Conservation (phyloP, 495 filamentous ascomycete species). For the Hypoxylon lenormandii region DNA sequence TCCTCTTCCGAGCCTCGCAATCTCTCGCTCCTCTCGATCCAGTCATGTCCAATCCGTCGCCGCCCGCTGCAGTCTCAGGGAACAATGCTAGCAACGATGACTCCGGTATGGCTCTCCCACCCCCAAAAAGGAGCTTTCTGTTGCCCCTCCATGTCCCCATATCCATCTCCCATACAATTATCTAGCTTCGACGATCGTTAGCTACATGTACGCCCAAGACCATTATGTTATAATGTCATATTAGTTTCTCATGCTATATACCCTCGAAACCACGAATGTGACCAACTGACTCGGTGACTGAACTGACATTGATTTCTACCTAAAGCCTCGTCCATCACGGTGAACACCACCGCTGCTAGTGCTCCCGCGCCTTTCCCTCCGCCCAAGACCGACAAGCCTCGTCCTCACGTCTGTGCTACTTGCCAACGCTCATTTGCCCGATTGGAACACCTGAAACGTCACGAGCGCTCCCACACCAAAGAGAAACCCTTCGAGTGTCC, state of each 20-base stretch:
- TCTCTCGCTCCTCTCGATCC: constrained; percentile 24
- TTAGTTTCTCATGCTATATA: constrained; percentile 5
- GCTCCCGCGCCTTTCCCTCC: constrained; percentile 69
- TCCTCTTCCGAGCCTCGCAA: constrained; percentile 2
- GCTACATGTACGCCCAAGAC: constrained; percentile 12
- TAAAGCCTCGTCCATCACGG: constrained; percentile 64
- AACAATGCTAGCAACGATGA: constrained; percentile 53
- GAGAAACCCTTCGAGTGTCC: constrained; percentile 99
- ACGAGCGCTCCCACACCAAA: constrained; percentile 98
- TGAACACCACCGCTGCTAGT: constrained; percentile 57
- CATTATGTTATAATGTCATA: constrained; percentile 8
- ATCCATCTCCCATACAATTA: constrained; percentile 12
- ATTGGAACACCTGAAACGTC: constrained; percentile 95
- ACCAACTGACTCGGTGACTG: constrained; percentile 39
- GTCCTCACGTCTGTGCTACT: constrained; percentile 93
- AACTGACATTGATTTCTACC: constrained; percentile 46
- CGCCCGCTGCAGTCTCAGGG: constrained; percentile 48
- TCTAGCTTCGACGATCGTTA: constrained; percentile 30
- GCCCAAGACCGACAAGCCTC: constrained; percentile 95
- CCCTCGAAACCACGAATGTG: constrained; percentile 16
- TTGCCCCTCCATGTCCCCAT: constrained; percentile 39
- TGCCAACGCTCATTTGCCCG: constrained; percentile 94
- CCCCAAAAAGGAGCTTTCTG: constrained; percentile 13
- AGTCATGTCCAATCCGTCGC: constrained; percentile 53
- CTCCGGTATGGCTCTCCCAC: constrained; percentile 46